phyloP scores from a whole-genome alignment of 176 grass and related monocot species.

The Thinopyrum elongatum region DNA sequence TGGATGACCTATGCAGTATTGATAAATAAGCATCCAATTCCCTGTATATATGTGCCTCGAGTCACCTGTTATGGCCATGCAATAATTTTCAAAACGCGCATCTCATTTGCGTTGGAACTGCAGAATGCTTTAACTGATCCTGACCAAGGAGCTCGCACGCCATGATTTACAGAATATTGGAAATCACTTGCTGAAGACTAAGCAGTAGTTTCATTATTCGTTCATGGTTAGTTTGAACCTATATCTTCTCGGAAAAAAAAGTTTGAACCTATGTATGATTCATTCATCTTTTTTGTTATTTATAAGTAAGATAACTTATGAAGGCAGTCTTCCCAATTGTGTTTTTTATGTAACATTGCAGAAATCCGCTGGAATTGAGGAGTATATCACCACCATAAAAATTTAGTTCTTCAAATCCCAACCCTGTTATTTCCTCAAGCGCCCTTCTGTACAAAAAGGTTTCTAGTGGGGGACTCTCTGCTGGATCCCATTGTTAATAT shows the following conservation, averaged over 20 bases:
- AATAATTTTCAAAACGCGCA: neutral
- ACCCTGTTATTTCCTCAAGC: neutral
- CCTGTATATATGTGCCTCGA: neutral
- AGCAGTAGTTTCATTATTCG: slow-evolving; percentile 11
- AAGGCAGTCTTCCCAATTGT: neutral
- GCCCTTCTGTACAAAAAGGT: neutral
- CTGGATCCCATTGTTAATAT: neutral
- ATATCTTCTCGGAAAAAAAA: too few species aligned
- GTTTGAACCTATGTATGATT: too few species aligned
- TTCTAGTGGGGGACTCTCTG: neutral
- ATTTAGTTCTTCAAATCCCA: slow-evolving; percentile 46
- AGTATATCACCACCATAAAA: slow-evolving; percentile 82
- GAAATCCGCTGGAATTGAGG: slow-evolving; percentile 79
- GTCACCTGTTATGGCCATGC: neutral
- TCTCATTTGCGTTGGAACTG: slow-evolving; percentile 20
- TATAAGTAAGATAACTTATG: neutral
- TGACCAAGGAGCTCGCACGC: slow-evolving; percentile 60
- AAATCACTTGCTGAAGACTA: slow-evolving; percentile 92
- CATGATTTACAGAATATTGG: slow-evolving; percentile 29
- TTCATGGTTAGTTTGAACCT: neutral
- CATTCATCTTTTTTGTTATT: neutral
- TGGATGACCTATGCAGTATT: neutral
- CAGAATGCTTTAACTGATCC: slow-evolving; percentile 85
- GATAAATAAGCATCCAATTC: neutral
- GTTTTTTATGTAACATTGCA: slow-evolving; percentile 37